These are phyloP conservation scores for Aspergillus panamensis DNA, from an alignment of 495 filamentous ascomycete species.

Conservation along the genomic window DNA sequence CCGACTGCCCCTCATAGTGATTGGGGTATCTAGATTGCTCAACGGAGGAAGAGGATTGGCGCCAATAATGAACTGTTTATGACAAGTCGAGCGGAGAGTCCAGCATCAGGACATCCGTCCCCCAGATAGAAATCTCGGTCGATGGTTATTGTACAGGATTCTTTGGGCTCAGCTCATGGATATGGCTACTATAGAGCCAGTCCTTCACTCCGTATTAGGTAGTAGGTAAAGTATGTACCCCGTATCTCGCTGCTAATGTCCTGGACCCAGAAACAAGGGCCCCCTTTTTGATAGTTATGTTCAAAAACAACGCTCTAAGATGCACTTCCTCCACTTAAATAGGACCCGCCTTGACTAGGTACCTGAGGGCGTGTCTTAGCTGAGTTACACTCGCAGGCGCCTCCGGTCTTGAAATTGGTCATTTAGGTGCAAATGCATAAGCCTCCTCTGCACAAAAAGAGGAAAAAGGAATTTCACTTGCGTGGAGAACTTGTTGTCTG, in stretches of 20 bases:
- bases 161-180: no score
- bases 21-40: no score
- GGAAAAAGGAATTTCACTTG: not conserved
- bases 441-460: not conserved
- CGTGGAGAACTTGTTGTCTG: not conserved
- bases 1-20: not conserved
- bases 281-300: not conserved
- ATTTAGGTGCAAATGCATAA: not conserved
- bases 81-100: constrained; percentile 22
- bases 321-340: not conserved
- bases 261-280: constrained; percentile 15
- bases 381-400: not conserved
- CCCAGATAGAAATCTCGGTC: no score
- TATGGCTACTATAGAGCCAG: not conserved
- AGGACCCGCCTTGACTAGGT: not conserved
- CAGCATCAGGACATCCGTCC: no score
- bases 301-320: not conserved
- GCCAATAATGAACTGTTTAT: constrained; percentile 17
- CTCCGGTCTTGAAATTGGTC: not conserved
- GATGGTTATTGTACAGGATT: no score
- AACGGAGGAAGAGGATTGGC: no score
- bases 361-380: not conserved
- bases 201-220: not conserved
- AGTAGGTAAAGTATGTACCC: constrained; percentile 5
- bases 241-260: not conserved